A percentile compares a stretch with the other conserved stretches of the same genome.
These are phyloP conservation scores for Pulveroboletus sp. DNA, from an alignment of 768 basidiomycete species.

Conservation along the genomic window DNA sequence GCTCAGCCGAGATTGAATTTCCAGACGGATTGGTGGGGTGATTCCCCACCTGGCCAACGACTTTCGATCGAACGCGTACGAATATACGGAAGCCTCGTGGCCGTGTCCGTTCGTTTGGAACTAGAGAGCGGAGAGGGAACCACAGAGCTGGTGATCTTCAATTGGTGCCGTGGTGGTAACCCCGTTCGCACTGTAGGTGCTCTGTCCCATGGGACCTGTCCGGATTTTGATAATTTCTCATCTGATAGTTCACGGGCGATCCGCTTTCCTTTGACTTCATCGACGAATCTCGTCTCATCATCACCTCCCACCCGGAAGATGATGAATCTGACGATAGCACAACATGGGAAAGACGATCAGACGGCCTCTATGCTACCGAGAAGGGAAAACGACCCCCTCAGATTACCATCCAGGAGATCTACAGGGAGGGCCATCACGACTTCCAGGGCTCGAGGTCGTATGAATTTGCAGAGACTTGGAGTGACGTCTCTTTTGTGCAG, in stretches of 20 bases:
- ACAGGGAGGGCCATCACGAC: slow-evolving; percentile 5
- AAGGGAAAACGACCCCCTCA: slow-evolving; percentile 31
- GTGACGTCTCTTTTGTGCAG: slow-evolving; percentile 37
- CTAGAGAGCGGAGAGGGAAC: slow-evolving; percentile 31
- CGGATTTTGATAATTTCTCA: neutral
- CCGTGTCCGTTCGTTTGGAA: slow-evolving; percentile 26
- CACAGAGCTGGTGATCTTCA: slow-evolving; percentile 27
- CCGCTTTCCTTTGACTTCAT: slow-evolving; percentile 29
- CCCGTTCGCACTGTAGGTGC: slow-evolving; percentile 25
- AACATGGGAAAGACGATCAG: slow-evolving; percentile 26
- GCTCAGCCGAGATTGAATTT: slow-evolving; percentile 24
- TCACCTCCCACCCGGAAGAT: slow-evolving; percentile 30
- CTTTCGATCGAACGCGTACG: slow-evolving; percentile 27
- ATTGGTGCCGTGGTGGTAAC: slow-evolving; percentile 27
- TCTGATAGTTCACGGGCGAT: slow-evolving; percentile 25
- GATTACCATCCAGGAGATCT: slow-evolving; percentile 23
- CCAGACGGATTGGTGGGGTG: slow-evolving; percentile 34
- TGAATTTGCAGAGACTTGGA: slow-evolving; percentile 54
- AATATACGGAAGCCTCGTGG: slow-evolving; percentile 25
- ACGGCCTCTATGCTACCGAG: slow-evolving; percentile 30
- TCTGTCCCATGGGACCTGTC: neutral
- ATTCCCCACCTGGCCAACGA: slow-evolving; percentile 30
- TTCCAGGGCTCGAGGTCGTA: slow-evolving; percentile 30
- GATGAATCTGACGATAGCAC: slow-evolving; percentile 30
- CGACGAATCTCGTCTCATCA: slow-evolving; percentile 22